Base-by-base conservation (phyloP, 768 basidiomycete species). In the Gautieria morchelliformis region DNA sequence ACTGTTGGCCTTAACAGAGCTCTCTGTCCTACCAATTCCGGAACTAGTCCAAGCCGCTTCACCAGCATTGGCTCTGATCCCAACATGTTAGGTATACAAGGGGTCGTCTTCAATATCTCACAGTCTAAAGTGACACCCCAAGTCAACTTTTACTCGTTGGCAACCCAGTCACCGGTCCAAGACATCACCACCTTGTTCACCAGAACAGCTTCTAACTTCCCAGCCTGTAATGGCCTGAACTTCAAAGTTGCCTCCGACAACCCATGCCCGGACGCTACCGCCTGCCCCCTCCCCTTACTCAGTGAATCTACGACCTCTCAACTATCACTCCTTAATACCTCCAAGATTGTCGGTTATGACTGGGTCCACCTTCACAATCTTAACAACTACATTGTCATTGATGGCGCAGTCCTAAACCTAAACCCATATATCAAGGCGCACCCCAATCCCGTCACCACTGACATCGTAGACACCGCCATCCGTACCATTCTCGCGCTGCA, bases 1-100 rank as follows among this genome's bases (percentile, higher is more conserved):
- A 99, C 96, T 40, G 90, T 99, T 62, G 95, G 95, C 37, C 82
- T 95, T 47, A 90, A 96, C 72, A 84, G 84, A 64, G 90, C 92
- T 46, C 80, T 99, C 32, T 99, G 96, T 72, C 93, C 94, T 1
- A 61, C 72, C 72, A 62, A 74, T 72, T 53, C 71, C 68, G 33
- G 72, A 66, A 63, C 74, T 72, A 33, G 80, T 63, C 68, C 81
- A 24, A 70, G 52, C 48, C 66, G 66, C 11, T 78, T 73, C 61
- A 62, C 68, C 24, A 62, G 78, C 45, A 75, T 89, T 3, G 88
- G 85, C 19, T 70, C 79, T 19, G 66, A 67, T 5, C 62, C 75
- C 41, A 83, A 82, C 52, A 86, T 85, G 15, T 75, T 99, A 53
- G 87, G 87, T 52, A 73, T 96, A 52, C 76, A 80, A 40, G 96